phyloP scores from a whole-genome alignment of 129 eudicot genomes.

The Apium graveolens region DNA sequence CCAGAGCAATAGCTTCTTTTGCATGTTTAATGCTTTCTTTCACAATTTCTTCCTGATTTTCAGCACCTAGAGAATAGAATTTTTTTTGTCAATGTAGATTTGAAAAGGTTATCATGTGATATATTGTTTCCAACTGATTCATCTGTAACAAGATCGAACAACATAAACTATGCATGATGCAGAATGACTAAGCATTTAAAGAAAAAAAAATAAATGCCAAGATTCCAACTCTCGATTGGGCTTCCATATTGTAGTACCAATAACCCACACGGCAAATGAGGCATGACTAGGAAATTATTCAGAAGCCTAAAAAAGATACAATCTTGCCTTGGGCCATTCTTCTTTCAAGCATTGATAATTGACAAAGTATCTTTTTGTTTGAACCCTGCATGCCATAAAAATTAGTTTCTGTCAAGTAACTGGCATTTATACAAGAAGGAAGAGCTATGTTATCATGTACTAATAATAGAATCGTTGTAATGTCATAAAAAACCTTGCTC shows the following conservation, averaged over 20 bases:
- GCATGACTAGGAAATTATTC: neutral
- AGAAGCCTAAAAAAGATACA: neutral
- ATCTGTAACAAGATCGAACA: neutral
- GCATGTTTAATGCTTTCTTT: slow-evolving; percentile 89
- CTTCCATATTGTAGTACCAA: neutral
- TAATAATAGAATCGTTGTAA: neutral
- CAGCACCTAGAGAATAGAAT: slow-evolving; percentile 41
- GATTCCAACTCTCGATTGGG: neutral
- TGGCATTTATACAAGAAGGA: slow-evolving; percentile 1
- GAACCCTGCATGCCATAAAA: slow-evolving; percentile 51
- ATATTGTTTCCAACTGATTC: neutral
- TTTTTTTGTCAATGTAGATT: slow-evolving; percentile 1
- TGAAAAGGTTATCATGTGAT: neutral
- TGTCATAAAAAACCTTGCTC: slow-evolving; percentile 56
- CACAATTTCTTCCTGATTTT: slow-evolving; percentile 62
- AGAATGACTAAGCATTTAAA: neutral
- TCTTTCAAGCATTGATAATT: slow-evolving; percentile 97
- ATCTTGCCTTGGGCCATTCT: slow-evolving; percentile 85
- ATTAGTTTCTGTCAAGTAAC: slow-evolving; percentile 3
- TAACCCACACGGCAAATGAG: slow-evolving; percentile 6
- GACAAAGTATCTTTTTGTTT: slow-evolving; percentile 74
- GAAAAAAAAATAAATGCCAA: neutral
- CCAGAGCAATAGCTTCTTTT: slow-evolving; percentile 82
- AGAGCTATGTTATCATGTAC: neutral
- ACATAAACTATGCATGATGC: neutral